Percentiles rank a stretch among this genome's conserved stretches.
These are phyloP conservation scores for Allium fistulosum DNA, from an alignment of 106 monocot species.

Conservation along the genomic window DNA sequence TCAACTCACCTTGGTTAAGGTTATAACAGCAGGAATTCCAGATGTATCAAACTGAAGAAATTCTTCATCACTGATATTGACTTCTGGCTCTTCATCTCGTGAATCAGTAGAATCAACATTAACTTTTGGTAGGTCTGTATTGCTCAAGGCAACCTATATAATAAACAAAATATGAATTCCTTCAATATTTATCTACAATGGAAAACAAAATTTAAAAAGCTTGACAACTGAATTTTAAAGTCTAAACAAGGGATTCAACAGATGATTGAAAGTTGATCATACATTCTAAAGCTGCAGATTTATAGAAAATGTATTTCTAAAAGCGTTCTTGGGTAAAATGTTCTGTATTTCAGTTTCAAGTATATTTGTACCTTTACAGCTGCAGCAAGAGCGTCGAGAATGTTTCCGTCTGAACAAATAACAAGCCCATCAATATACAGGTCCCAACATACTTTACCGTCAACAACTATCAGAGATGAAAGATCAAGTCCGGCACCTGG, in stretches of 20 bases:
- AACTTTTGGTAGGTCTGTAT: constrained; percentile 87
- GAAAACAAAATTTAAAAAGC: not conserved
- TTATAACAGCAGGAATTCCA: constrained; percentile 66
- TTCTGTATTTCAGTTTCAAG: not conserved
- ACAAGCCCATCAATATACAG: constrained; percentile 90
- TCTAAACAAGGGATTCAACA: too few species aligned
- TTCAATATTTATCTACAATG: not conserved
- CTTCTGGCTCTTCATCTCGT: constrained; percentile 73
- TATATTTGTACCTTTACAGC: constrained; percentile 64
- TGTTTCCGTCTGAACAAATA: constrained; percentile 88
- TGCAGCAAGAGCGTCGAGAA: constrained; percentile 77
- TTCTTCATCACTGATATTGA: constrained; percentile 85
- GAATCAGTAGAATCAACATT: constrained; percentile 46
- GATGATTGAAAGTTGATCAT: too few species aligned
- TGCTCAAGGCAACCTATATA: constrained; percentile 71
- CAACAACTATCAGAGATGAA: constrained; percentile 70
- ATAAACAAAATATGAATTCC: too few species aligned
- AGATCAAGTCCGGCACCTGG: constrained; percentile 87
- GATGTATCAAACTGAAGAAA: constrained; percentile 91
- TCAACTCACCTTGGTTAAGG: constrained; percentile 72
- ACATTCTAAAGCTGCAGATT: too few species aligned
- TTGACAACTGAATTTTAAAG: too few species aligned
- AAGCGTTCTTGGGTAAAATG: too few species aligned
- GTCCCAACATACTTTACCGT: constrained; percentile 89
- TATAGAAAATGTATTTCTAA: too few species aligned